phyloP scores from a whole-genome alignment of 495 filamentous ascomycete species.

The Podospora didyma region DNA sequence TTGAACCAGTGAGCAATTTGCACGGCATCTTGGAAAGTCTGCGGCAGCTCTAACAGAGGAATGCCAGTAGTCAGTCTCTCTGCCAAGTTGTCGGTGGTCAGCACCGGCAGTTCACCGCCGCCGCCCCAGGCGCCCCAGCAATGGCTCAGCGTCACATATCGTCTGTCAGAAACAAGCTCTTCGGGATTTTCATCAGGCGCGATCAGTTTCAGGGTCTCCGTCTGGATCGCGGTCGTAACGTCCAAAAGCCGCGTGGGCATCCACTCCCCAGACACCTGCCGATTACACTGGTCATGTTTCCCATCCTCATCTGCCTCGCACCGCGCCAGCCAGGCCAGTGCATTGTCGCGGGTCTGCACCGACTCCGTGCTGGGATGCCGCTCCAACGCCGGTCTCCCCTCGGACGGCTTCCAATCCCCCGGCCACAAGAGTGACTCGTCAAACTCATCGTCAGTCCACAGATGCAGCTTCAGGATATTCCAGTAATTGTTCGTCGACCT shows the following conservation, averaged over 20 bases:
- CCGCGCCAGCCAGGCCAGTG: not conserved
- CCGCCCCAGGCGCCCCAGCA: constrained; percentile 1
- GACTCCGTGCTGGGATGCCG: constrained; percentile 2
- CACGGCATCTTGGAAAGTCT: constrained; percentile 2
- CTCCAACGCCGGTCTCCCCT: no score
- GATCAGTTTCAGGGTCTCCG: not conserved
- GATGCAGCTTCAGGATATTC: constrained; percentile 4
- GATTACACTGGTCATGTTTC: constrained; percentile 3
- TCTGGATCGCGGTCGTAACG: not conserved
- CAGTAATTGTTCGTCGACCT: constrained; percentile 3
- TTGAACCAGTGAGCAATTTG: constrained; percentile 4
- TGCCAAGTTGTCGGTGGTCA: not conserved
- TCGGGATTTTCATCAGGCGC: not conserved
- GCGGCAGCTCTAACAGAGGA: not conserved
- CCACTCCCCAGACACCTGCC: not conserved
- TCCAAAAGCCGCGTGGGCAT: not conserved
- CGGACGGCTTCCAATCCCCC: no score
- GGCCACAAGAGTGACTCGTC: not conserved
- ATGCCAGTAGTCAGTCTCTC: not conserved
- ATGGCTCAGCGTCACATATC: constrained; percentile 5
- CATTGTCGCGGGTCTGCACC: not conserved
- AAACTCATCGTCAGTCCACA: not conserved
- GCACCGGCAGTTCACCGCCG: not conserved
- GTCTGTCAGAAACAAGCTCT: not conserved
- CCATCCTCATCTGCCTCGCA: constrained; percentile 5